These are phyloP conservation scores for Aspergillus sp. DNA, from an alignment of 2,329 filamentous ascomycete genomes.

Conservation along the genomic window DNA sequence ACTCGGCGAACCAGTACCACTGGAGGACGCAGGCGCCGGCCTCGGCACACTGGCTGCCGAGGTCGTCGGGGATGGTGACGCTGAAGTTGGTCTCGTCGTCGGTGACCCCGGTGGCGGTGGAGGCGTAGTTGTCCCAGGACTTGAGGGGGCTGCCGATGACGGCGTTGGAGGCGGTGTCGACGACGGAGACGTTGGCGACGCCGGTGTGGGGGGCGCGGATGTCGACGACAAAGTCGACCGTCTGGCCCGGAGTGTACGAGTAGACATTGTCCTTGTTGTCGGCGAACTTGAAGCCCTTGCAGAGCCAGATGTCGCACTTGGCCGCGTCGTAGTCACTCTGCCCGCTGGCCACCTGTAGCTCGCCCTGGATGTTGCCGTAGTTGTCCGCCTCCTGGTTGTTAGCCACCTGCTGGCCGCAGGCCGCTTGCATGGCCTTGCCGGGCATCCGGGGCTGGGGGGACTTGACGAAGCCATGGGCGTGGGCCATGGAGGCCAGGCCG, in stretches of 20 bases:
- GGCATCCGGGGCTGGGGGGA: constrained; percentile 50
- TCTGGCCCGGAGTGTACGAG: constrained; percentile 49
- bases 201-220: constrained; percentile 50
- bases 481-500: constrained; percentile 46
- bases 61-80: constrained; percentile 30
- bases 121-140: constrained; percentile 32
- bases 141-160: constrained; percentile 37
- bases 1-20: constrained; percentile 36
- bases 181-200: constrained; percentile 50
- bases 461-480: constrained; percentile 55
- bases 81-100: constrained; percentile 29
- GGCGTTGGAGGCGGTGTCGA: constrained; percentile 46
- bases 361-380: constrained; percentile 58
- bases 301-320: constrained; percentile 54
- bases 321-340: constrained; percentile 50
- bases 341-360: constrained; percentile 49
- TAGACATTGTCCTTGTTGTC: constrained; percentile 57
- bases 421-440: constrained; percentile 50
- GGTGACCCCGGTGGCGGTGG: constrained; percentile 25
- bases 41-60: constrained; percentile 25
- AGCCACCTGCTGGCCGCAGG: constrained; percentile 56
- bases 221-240: constrained; percentile 42
- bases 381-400: constrained; percentile 54
- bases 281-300: constrained; percentile 58
- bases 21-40: constrained; percentile 34